A percentile compares a stretch with the other conserved stretches of the same genome.
phyloP scores from a whole-genome alignment of 169 alveolate species.

The Amoebophrya sp. region DNA sequence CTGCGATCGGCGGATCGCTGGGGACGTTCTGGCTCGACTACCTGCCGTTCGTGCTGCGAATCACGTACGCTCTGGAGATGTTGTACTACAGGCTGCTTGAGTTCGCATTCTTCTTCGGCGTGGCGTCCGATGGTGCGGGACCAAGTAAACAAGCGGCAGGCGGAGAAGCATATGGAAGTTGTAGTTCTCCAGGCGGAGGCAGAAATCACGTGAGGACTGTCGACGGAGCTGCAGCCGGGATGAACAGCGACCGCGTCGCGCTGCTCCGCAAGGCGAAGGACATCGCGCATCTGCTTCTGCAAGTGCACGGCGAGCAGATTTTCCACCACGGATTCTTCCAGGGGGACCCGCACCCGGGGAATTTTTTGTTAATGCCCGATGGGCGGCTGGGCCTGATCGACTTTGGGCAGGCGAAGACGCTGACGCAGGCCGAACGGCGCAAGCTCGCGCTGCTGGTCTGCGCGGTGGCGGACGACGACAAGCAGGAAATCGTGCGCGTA shows the following conservation, averaged over 20 bases:
- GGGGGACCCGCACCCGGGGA: slow-evolving; percentile 9
- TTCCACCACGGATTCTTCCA: slow-evolving; percentile 7
- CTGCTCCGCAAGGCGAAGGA: not conserved
- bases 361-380: not conserved
- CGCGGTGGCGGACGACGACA: not conserved
- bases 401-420: not conserved
- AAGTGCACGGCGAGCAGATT: slow-evolving; percentile 13
- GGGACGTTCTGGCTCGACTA: too few relatives aligned
- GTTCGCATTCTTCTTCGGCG: too few relatives aligned
- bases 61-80: too few relatives aligned
- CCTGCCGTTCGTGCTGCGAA: too few relatives aligned
- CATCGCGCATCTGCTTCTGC: not conserved
- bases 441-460: not conserved
- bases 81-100: too few relatives aligned
- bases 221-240: not conserved
- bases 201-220: not conserved
- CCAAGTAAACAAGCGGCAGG: too few relatives aligned
- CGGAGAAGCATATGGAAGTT: too few relatives aligned
- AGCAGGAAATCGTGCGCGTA: not conserved
- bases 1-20: too few relatives aligned
- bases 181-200: not conserved
- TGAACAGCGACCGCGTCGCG: not conserved
- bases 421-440: not conserved
- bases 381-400: slow-evolving; percentile 8
- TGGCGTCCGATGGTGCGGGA: too few relatives aligned